Percentiles rank a stretch among this genome's conserved stretches.
Evolutionary conservation across 2,329 filamentous ascomycete genomes (phyloP).

Genomic region (Colletotrichum australisinense): DNA sequence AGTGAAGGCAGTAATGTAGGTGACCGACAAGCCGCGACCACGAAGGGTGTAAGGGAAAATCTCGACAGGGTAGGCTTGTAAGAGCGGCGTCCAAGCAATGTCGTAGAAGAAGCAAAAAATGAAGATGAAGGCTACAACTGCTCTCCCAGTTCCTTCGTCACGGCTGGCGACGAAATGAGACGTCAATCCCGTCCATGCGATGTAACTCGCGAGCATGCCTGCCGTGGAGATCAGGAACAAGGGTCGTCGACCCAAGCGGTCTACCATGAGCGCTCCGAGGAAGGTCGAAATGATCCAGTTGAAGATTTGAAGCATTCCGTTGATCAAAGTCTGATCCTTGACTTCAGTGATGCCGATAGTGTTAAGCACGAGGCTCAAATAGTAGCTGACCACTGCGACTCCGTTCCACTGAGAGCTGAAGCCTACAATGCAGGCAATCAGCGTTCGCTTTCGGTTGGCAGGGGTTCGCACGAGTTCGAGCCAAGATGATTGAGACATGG

Average conservation of each 20-base stretch:
- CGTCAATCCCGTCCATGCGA: conserved; percentile 40
- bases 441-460: conserved; percentile 42
- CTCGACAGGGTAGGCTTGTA: conserved; percentile 35
- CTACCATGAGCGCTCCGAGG: conserved; percentile 54
- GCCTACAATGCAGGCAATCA: conserved; percentile 41
- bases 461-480: conserved; percentile 43
- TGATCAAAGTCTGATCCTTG: conserved; percentile 52
- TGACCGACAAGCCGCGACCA: conserved; percentile 33
- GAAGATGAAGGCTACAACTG: conserved; percentile 35
- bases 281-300: conserved; percentile 31
- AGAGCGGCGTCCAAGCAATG: conserved; percentile 33
- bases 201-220: conserved; percentile 40
- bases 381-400: conserved; percentile 52
- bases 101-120: conserved; percentile 37
- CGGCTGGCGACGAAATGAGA: conserved; percentile 5
- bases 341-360: conserved; percentile 45
- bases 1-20: conserved; percentile 31
- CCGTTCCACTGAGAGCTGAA: conserved; percentile 44
- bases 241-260: conserved; percentile 51
- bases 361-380: conserved; percentile 47
- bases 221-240: conserved; percentile 55
- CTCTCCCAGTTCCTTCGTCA: conserved; percentile 35
- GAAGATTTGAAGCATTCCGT: conserved; percentile 41
- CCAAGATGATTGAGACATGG: conserved; percentile 50
- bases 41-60: conserved; percentile 37